phyloP scores from a whole-genome alignment of 306 rosid genomes.

The Amphicarpaea edgeworthii region DNA sequence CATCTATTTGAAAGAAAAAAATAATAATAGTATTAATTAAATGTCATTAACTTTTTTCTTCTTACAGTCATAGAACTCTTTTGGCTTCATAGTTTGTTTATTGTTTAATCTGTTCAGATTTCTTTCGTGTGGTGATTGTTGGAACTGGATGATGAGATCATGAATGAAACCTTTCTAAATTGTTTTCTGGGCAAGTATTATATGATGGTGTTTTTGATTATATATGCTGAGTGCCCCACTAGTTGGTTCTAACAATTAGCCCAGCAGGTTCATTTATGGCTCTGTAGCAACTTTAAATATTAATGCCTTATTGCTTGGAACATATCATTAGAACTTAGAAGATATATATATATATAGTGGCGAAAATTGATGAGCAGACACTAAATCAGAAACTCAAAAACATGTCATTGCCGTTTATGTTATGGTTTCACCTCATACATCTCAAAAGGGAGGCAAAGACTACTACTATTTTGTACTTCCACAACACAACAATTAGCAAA shows the following conservation, averaged over 20 bases:
- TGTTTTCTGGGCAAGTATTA: conserved; percentile 17
- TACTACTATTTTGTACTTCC: conserved; percentile 43
- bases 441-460: conserved; percentile 47
- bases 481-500: conserved; percentile 43
- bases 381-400: conserved; percentile 50
- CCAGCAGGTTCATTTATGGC: conserved; percentile 15
- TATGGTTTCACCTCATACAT: conserved; percentile 54
- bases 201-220: conserved; percentile 34
- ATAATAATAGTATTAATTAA: background rate
- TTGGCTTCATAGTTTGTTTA: conserved; percentile 1
- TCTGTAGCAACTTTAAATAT: conserved; percentile 38
- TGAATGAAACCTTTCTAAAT: conserved; percentile 1
- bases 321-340: conserved; percentile 24
- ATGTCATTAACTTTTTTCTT: background rate
- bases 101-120: conserved; percentile 7
- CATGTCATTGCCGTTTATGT: conserved; percentile 56
- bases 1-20: background rate
- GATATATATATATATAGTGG: no score
- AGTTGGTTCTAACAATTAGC: conserved; percentile 34
- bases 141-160: conserved; percentile 46
- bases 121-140: conserved; percentile 32
- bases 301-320: conserved; percentile 14
- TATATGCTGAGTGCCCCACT: conserved; percentile 17
- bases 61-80: no score
- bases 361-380: conserved; percentile 29